These are phyloP conservation scores for Eucalyptus polybractea DNA, from an alignment of 345 rosid genomes.

Conservation along the genomic window DNA sequence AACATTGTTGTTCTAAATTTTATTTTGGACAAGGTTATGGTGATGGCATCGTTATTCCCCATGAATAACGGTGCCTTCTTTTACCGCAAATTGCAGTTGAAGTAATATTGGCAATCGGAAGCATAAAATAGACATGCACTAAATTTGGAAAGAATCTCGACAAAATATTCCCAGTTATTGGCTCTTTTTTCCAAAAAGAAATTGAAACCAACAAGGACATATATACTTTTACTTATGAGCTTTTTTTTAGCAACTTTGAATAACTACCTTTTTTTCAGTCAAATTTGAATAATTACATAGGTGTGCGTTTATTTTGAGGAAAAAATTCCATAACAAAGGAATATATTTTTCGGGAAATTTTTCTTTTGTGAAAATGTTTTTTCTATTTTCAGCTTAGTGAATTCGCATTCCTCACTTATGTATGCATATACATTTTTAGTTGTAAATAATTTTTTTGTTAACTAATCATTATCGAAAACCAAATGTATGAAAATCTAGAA, in stretches of 20 bases:
- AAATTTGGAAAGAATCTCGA: too few relatives aligned
- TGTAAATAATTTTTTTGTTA: too few relatives aligned
- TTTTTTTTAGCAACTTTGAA: neutral
- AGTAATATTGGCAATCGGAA: neutral
- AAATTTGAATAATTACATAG: too few relatives aligned
- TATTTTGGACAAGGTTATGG: neutral
- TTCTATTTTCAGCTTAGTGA: too few relatives aligned
- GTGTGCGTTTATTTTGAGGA: too few relatives aligned
- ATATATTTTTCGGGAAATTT: too few relatives aligned
- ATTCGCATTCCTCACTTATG: neutral
- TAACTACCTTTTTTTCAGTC: neutral
- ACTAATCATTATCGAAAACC: too few relatives aligned
- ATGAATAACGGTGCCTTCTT: neutral
- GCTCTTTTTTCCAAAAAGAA: neutral
- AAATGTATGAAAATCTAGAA: too few relatives aligned
- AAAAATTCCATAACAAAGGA: neutral
- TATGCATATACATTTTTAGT: too few relatives aligned
- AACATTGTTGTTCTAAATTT: neutral
- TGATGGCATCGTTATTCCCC: neutral
- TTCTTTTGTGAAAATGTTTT: too few relatives aligned
- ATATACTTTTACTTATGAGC: neutral
- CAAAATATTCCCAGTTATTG: too few relatives aligned
- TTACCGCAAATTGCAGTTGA: too few relatives aligned
- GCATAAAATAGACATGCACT: neutral
- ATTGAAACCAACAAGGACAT: neutral